A percentile compares a stretch with the other conserved stretches of the same genome.
Evolutionary conservation across 2,329 filamentous ascomycete species (phyloP).

Genomic region (Fusarium dlaminii): DNA sequence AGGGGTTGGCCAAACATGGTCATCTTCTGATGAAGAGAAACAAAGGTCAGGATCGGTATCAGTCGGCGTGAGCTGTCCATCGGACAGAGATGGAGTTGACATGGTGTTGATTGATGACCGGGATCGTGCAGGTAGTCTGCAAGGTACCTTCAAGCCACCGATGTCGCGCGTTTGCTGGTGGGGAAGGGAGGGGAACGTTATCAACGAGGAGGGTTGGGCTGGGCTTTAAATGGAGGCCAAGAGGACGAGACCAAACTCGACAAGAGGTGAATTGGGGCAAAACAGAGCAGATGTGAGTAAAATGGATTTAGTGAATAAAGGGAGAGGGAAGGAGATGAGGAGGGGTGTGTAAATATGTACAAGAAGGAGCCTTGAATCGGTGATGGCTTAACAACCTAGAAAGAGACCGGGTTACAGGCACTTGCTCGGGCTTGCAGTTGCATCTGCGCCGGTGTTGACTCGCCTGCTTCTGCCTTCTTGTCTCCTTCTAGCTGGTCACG

Average conservation of each 20-base stretch:
- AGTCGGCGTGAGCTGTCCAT: conserved; percentile 42
- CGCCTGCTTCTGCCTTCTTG: conserved; percentile 16
- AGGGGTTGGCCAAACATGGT: conserved; percentile 40
- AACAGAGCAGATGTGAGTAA: conserved; percentile 10
- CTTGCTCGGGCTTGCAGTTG: conserved; percentile 1
- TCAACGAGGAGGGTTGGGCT: conserved; percentile 5
- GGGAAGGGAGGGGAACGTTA: conserved; percentile 6
- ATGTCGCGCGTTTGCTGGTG: conserved; percentile 37
- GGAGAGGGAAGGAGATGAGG: conserved; percentile 1
- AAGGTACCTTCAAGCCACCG: conserved; percentile 42
- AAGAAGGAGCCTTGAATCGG: conserved; percentile 9
- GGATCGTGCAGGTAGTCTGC: conserved; percentile 40
- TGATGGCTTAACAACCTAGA: conserved; percentile 17
- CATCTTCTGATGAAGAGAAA: conserved; percentile 33
- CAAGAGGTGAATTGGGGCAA: conserved; percentile 1
- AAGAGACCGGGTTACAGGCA: conserved; percentile 15
- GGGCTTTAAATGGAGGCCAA: conserved; percentile 11
- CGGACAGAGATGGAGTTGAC: conserved; percentile 42
- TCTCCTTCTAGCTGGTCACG: conserved; percentile 5
- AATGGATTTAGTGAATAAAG: conserved; percentile 9
- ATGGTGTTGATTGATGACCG: conserved; percentile 39
- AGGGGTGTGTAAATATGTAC: conserved; percentile 30
- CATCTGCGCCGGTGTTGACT: conserved; percentile 29
- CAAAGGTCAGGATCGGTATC: conserved; percentile 42
- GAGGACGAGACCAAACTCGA: conserved; percentile 14